Percentiles rank a stretch among this genome's conserved stretches.
These are phyloP conservation scores for Barnettozyma botsteinii DNA, from an alignment of 805 yeast species.

Conservation along the genomic window DNA sequence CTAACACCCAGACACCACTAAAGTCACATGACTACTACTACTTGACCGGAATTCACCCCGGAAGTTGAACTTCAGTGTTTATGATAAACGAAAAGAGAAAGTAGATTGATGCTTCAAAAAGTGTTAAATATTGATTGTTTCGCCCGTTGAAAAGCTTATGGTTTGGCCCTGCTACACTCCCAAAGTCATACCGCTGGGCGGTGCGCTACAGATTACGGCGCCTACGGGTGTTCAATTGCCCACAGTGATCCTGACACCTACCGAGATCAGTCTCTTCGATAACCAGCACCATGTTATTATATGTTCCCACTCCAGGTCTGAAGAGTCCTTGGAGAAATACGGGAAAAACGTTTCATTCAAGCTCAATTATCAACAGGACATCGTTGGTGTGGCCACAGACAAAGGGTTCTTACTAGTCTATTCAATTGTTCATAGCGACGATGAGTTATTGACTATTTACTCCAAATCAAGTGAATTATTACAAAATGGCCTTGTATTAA, in stretches of 20 bases:
- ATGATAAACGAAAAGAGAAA: too few relatives aligned
- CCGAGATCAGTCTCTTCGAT: constrained; percentile 29
- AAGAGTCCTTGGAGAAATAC: constrained; percentile 31
- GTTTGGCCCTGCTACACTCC: constrained; percentile 8
- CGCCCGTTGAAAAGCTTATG: constrained; percentile 4
- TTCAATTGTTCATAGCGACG: constrained; percentile 21
- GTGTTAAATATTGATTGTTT: too few relatives aligned
- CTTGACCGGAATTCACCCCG: too few relatives aligned
- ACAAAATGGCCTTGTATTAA: constrained; percentile 23
- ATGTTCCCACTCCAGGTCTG: constrained; percentile 30
- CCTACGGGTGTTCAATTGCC: constrained; percentile 1
- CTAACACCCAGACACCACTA: background rate
- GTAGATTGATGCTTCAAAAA: too few relatives aligned
- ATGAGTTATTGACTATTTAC: constrained; percentile 21
- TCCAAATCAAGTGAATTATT: constrained; percentile 15
- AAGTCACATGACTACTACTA: too few relatives aligned
- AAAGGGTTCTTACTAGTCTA: constrained; percentile 33
- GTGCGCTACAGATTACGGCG: constrained; percentile 2
- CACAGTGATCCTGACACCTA: constrained; percentile 26
- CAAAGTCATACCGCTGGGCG: constrained; percentile 2
- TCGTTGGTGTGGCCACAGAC: constrained; percentile 32
- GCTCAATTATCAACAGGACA: constrained; percentile 22
- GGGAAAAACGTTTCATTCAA: constrained; percentile 32
- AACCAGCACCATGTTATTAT: constrained; percentile 30
- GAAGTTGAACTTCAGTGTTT: too few relatives aligned